phyloP scores from a whole-genome alignment of 2,329 filamentous ascomycete species.

The Stemphylium beticola region DNA sequence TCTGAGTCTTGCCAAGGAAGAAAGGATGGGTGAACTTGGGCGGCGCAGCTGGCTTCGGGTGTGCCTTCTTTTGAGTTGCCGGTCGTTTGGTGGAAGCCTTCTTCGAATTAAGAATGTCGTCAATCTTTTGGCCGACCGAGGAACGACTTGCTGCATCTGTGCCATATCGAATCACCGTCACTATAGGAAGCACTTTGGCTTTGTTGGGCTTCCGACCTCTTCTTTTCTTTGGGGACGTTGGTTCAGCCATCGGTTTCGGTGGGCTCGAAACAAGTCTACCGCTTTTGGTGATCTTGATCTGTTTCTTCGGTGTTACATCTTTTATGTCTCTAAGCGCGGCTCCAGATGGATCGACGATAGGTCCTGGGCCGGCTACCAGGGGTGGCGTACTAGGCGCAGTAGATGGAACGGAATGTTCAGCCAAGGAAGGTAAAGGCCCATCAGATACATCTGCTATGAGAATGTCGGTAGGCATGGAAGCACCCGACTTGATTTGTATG shows the following conservation, averaged over 20 bases:
- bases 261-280: slow-evolving; percentile 55
- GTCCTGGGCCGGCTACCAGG: not conserved
- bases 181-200: slow-evolving; percentile 37
- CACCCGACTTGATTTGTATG: not conserved
- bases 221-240: slow-evolving; percentile 55
- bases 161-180: slow-evolving; percentile 68
- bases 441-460: slow-evolving; percentile 8
- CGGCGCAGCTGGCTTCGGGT: slow-evolving; percentile 39
- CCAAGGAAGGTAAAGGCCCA: not conserved
- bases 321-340: not conserved
- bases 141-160: slow-evolving; percentile 53
- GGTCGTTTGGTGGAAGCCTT: slow-evolving; percentile 25
- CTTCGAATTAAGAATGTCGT: slow-evolving; percentile 62
- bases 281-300: slow-evolving; percentile 50
- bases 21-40: slow-evolving; percentile 69
- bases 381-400: not conserved
- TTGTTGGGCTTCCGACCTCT: slow-evolving; percentile 29
- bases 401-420: not conserved
- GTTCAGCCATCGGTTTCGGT: slow-evolving; percentile 31
- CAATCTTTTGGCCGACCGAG: slow-evolving; percentile 65
- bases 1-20: slow-evolving; percentile 64
- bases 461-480: not conserved
- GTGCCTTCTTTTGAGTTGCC: slow-evolving; percentile 26
- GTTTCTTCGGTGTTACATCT: slow-evolving; percentile 39
- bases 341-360: not conserved